Evolutionary conservation across 352 stramenopile genomes (phyloP).

Genomic region (Phytopythium boreale): DNA sequence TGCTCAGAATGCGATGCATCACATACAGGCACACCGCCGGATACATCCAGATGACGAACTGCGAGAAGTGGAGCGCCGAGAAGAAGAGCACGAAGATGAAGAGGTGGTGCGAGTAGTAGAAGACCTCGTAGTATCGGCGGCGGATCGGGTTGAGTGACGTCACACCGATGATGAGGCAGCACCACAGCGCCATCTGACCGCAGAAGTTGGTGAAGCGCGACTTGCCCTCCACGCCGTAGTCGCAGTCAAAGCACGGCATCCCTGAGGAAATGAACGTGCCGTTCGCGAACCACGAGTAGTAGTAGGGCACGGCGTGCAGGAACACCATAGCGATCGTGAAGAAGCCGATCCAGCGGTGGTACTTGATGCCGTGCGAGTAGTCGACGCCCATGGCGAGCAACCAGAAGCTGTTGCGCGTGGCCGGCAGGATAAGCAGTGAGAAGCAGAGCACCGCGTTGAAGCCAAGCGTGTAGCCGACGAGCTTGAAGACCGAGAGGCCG

Average conservation of each 20-base stretch:
- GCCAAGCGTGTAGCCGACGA: slow-evolving; percentile 61
- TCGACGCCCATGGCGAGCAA: slow-evolving; percentile 82
- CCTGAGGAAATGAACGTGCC: slow-evolving; percentile 51
- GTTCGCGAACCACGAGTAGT: slow-evolving; percentile 58
- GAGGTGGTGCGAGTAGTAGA: slow-evolving; percentile 88
- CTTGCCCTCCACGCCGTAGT: slow-evolving; percentile 64
- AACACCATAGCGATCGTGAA: slow-evolving; percentile 64
- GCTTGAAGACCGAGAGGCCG: slow-evolving; percentile 34
- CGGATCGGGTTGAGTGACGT: slow-evolving; percentile 76
- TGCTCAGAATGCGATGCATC: slow-evolving; percentile 76
- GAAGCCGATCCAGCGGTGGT: slow-evolving; percentile 84
- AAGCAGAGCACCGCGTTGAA: slow-evolving; percentile 76
- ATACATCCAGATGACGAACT: slow-evolving; percentile 87
- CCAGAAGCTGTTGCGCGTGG: slow-evolving; percentile 79
- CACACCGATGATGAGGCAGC: slow-evolving; percentile 68
- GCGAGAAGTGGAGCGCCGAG: slow-evolving; percentile 66
- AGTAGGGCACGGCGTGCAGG: slow-evolving; percentile 69
- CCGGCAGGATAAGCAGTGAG: slow-evolving; percentile 56
- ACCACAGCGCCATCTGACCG: slow-evolving; percentile 63
- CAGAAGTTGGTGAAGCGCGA: slow-evolving; percentile 72
- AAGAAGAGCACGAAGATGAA: slow-evolving; percentile 80
- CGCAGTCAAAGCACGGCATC: slow-evolving; percentile 69
- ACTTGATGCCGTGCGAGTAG: slow-evolving; percentile 87
- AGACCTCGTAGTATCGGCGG: slow-evolving; percentile 78
- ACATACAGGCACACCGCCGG: slow-evolving; percentile 71